A percentile compares a stretch with the other conserved stretches of the same genome.
Evolutionary conservation across 116 monocot genomes (phyloP).

Genomic region (Posidonia oceanica): DNA sequence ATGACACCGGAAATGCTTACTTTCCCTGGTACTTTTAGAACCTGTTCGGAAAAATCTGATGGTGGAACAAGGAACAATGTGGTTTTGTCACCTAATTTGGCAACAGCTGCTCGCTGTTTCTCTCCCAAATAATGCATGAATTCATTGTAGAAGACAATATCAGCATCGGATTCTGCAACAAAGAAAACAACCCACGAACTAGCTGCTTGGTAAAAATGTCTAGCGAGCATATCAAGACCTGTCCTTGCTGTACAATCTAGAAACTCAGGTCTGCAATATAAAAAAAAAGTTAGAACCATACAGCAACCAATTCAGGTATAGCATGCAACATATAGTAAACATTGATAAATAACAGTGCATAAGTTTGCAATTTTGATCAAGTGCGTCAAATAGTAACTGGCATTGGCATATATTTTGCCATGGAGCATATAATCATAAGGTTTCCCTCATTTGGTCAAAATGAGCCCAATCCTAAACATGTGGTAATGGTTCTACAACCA

Average conservation of each 20-base stretch:
- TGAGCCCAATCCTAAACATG: too few species aligned
- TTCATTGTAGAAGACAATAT: constrained; percentile 81
- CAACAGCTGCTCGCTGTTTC: constrained; percentile 86
- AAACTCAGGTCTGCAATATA: constrained; percentile 61
- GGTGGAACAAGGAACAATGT: constrained; percentile 91
- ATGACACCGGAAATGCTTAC: constrained; percentile 93
- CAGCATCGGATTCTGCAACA: constrained; percentile 85
- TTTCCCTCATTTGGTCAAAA: too few species aligned
- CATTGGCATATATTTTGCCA: too few species aligned
- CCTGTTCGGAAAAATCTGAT: constrained; percentile 86
- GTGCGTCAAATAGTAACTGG: too few species aligned
- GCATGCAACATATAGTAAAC: constrained; percentile 3
- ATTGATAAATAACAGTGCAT: neutral
- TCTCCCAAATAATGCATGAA: constrained; percentile 89
- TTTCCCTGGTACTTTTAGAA: constrained; percentile 93
- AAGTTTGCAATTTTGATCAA: too few species aligned
- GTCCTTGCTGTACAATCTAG: constrained; percentile 92
- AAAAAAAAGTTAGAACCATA: neutral
- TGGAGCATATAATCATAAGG: too few species aligned
- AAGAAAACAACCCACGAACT: constrained; percentile 91
- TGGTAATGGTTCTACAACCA: too few species aligned
- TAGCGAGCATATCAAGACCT: constrained; percentile 89
- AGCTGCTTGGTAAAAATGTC: constrained; percentile 91
- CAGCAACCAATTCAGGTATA: neutral
- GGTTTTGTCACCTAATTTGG: constrained; percentile 71